phyloP scores from a whole-genome alignment of 2,329 filamentous ascomycete genomes.

The Gliomastix tumulicola region DNA sequence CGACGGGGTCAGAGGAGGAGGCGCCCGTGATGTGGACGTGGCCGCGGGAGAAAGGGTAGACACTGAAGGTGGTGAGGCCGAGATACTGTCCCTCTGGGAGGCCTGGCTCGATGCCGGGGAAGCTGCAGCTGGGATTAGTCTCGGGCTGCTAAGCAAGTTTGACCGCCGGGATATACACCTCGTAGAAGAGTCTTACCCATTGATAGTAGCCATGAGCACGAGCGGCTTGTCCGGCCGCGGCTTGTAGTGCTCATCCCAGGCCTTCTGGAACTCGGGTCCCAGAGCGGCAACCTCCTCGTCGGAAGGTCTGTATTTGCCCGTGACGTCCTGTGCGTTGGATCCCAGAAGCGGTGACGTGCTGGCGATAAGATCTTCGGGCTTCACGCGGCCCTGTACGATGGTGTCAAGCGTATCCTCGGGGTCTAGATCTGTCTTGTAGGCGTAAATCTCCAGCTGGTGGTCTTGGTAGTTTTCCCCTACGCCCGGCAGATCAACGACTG shows the following conservation, averaged over 20 bases:
- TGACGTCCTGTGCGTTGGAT: constrained; percentile 46
- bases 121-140: constrained; percentile 25
- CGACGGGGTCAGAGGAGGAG: constrained; percentile 65
- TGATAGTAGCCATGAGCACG: constrained; percentile 28
- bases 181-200: no score
- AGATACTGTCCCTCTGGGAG: constrained; percentile 36
- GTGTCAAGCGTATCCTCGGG: constrained; percentile 36
- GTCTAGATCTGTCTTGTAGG: constrained; percentile 31
- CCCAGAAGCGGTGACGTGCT: constrained; percentile 28
- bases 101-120: constrained; percentile 26
- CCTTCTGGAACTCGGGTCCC: constrained; percentile 37
- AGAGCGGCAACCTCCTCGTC: constrained; percentile 39
- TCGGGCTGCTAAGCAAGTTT: no score
- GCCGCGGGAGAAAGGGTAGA: constrained; percentile 71
- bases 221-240: constrained; percentile 29
- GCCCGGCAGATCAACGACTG: constrained; percentile 11
- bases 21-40: constrained; percentile 64
- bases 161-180: no score
- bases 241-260: constrained; percentile 43
- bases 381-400: constrained; percentile 38
- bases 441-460: constrained; percentile 45
- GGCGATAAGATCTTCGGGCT: constrained; percentile 34
- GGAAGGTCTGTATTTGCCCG: constrained; percentile 44
- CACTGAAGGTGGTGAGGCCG: constrained; percentile 52
- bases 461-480: constrained; percentile 28